Conservation (phyloP, 1,139 yeast genomes). For the Pichiaceae sp. region DNA sequence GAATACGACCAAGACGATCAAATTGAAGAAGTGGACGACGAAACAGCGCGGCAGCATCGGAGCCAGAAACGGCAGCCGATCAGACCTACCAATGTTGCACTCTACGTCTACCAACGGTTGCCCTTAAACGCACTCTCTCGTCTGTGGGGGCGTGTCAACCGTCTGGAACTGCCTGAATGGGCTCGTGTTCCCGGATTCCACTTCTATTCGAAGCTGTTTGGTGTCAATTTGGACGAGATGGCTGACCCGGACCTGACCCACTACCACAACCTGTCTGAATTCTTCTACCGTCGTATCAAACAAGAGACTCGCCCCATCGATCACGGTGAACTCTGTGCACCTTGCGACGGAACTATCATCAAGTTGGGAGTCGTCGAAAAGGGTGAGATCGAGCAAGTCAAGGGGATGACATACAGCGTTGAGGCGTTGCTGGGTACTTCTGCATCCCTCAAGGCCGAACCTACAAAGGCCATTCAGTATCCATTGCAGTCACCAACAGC, state of each 20-base stretch:
- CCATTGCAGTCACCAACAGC: constrained; percentile 2
- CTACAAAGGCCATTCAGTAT: constrained; percentile 43
- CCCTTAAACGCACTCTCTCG: constrained; percentile 90
- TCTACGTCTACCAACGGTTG: constrained; percentile 80
- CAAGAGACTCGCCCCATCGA: constrained; percentile 80
- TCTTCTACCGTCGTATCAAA: constrained; percentile 75
- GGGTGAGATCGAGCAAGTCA: constrained; percentile 92
- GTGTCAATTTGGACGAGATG: constrained; percentile 86
- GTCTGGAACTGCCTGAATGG: constrained; percentile 81
- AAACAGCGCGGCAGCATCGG: constrained; percentile 8
- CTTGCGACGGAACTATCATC: constrained; percentile 88
- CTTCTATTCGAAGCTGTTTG: constrained; percentile 73
- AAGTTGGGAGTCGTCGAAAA: constrained; percentile 72
- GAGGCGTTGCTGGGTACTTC: constrained; percentile 77
- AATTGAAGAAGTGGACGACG: constrained; percentile 19
- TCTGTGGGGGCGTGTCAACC: constrained; percentile 89
- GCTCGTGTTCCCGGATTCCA: constrained; percentile 75
- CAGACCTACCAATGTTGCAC: constrained; percentile 75
- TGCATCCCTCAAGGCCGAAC: constrained; percentile 44
- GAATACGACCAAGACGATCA: constrained; percentile 12
- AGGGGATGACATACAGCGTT: constrained; percentile 89
- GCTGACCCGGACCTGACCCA: constrained; percentile 69
- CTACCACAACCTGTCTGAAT: constrained; percentile 78
- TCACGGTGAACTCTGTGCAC: constrained; percentile 62
- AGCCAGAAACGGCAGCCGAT: constrained; percentile 32